Evolutionary conservation across 176 grass and related monocot species (phyloP).

Genomic region (Saccharum officinarum): DNA sequence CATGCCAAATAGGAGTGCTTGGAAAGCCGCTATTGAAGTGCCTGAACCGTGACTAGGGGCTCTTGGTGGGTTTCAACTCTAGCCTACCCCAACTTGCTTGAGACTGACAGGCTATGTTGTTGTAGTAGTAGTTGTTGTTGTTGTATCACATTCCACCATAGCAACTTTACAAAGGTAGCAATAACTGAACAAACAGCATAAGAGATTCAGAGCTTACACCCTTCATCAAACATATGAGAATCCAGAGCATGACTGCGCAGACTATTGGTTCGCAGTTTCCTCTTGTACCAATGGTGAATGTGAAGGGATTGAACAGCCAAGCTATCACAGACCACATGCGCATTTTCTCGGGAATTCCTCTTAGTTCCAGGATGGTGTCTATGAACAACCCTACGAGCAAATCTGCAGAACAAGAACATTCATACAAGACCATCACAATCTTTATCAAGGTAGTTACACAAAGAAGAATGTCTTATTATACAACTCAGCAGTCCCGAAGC

Average conservation of each 20-base stretch:
- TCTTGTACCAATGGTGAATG: conserved; percentile 92
- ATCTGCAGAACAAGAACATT: conserved; percentile 53
- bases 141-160: not conserved
- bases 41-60: too few relatives aligned
- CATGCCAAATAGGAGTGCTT: too few relatives aligned
- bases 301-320: conserved; percentile 95
- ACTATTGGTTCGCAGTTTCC: conserved; percentile 93
- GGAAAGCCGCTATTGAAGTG: too few relatives aligned
- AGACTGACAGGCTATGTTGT: too few relatives aligned
- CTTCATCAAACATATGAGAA: conserved; percentile 86
- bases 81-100: too few relatives aligned
- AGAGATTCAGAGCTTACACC: conserved; percentile 78
- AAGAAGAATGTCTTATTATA: not conserved
- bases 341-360: conserved; percentile 57
- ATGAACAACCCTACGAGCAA: conserved; percentile 82
- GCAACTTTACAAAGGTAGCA: not conserved
- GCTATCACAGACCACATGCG: conserved; percentile 69
- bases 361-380: conserved; percentile 59
- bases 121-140: too few relatives aligned
- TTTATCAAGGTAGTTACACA: conserved; percentile 11
- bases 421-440: not conserved
- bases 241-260: conserved; percentile 85
- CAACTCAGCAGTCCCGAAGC: conserved; percentile 7
- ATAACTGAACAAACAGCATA: conserved; percentile 20
- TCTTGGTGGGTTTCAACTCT: too few relatives aligned